Evolutionary conservation across 192 early-diverging fungal genomes (phyloP).

Genomic region (Geosiphon pyriformis): DNA sequence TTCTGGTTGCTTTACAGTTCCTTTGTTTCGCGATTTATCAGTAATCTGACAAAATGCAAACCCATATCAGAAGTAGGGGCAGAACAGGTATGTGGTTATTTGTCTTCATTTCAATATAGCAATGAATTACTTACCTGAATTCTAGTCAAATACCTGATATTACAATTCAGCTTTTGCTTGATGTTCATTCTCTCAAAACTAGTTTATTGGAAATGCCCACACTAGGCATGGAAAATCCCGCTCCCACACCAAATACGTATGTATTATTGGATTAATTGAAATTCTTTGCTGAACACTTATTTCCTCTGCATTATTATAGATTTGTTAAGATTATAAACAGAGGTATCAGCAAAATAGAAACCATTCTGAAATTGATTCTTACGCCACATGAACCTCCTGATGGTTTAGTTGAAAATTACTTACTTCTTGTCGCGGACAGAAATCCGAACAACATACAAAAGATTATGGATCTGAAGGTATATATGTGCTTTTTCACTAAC

Average conservation of each 20-base stretch:
- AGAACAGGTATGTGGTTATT: conserved; percentile 63
- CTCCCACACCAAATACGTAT: conserved; percentile 58
- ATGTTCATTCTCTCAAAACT: conserved; percentile 89
- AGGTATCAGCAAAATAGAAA: conserved; percentile 76
- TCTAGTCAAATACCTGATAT: not conserved
- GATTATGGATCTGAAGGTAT: conserved; percentile 80
- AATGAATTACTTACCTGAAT: no score
- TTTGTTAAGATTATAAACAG: conserved; percentile 80
- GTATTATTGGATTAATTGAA: not conserved
- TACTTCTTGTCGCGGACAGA: conserved; percentile 75
- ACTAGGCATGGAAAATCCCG: conserved; percentile 48
- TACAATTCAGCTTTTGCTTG: conserved; percentile 85
- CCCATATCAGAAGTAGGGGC: conserved; percentile 91
- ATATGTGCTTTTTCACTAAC: not conserved
- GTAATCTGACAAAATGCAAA: conserved; percentile 67
- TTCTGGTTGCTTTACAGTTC: conserved; percentile 42
- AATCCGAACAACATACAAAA: conserved; percentile 67
- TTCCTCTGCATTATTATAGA: conserved; percentile 32
- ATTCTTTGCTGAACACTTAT: not conserved
- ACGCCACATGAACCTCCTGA: conserved; percentile 77
- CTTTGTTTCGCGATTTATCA: conserved; percentile 62
- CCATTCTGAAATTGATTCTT: conserved; percentile 86
- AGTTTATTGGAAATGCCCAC: conserved; percentile 69
- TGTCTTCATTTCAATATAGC: not conserved
- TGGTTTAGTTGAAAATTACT: conserved; percentile 81